Base-by-base conservation (phyloP, 768 basidiomycete species). In the Boletus pseudopeckii region DNA sequence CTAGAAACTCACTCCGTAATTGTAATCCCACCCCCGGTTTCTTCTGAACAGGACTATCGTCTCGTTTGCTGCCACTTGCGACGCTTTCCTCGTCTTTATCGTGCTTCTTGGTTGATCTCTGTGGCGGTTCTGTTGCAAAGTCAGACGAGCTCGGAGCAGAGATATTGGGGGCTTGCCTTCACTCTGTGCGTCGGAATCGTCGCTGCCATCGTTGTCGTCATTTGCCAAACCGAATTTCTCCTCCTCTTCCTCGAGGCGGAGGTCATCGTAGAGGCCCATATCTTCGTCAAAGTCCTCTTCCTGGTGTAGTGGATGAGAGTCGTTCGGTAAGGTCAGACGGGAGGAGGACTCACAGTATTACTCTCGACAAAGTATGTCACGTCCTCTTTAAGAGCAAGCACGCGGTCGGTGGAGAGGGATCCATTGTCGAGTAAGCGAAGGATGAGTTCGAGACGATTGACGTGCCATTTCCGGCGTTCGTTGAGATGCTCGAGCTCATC, bases 281-380 rank as follows among this genome's bases (percentile, higher is more conserved):
- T 98, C 92, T 69, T 96, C 95, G 54, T 98, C 94, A 71, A 97
- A 99, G 63, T 91, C 89, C 64, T 98, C 97, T 50, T 96, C 93
- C 97, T 98, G 69, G 46, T 44, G 52, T 41, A 20, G 51, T 34
- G 44, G 44, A 57, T 64, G 64, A 58, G 64, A 62, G 58, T 43
- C 24, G 52, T 38, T 38, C 47, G 37, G 44, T 28, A 52, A 52
- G 48, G 45, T 39, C 48, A 28, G 49, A 44, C 28, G 45, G 43
- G 32, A 50, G 43, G 32, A 50, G 46, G 56, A 82, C 94, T 68
- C 59, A 98, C 96, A 74, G 85, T 85, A 70, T 99, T 98, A 65
- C 84, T 89, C 71, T 96, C 92, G 56, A 98, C 93, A 62, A 98
- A 99, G 71, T 98, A 99, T 24, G 81, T 79, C 51, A 99, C 92